Evolutionary conservation across 306 rosid species (phyloP), one percentile per base, ranked within the genome.

Genomic region (Prunus kanzakura): DNA sequence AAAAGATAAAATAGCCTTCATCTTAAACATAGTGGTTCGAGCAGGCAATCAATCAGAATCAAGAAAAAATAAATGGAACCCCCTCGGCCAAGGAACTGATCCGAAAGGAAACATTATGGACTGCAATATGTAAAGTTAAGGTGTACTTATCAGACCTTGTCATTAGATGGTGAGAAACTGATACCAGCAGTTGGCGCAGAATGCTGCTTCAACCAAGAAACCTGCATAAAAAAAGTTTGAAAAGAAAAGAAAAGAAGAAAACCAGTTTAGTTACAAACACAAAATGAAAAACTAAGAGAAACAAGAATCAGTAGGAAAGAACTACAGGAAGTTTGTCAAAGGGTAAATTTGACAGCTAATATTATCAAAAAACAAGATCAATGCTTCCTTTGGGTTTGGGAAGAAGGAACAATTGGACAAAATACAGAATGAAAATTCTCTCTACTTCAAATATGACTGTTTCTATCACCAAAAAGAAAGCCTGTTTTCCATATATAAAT

Each of bases 161-260:
- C 99, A 79, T 87, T 96, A 82, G 98, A 88, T 62, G 98, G 96
- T 73, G 98, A 96, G 88, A 96, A 92, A 89, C 98, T 83, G 87
- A 93, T 84, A 79, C 97, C 99, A 80, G 98, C 98, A 79, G 97
- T 87, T 65, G 99, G 99, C 29, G 99, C 99, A 72, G 98, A 93
- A 85, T 96, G 99, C 85, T 91, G 99, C 87, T 92, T 96, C 89
- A 81, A 78, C 99, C 99, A 96, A 73, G 99, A 92, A 67, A 87
- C 85, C 99, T 96, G 79, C 30, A 8, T 35, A 46, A 75, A 69
- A 38, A 70, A 57, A 11, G n/a, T 71, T 32, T 15, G 46, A 57
- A 62, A 20, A 12, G 60, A 13, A 49, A 41, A 69, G 22, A 54
- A 76, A 57, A 67, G 19, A 75, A 55, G 27, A 20, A 79, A 69